These are phyloP conservation scores for Cytospora piceicola DNA, from an alignment of 2,329 filamentous ascomycete genomes.

Conservation along the genomic window DNA sequence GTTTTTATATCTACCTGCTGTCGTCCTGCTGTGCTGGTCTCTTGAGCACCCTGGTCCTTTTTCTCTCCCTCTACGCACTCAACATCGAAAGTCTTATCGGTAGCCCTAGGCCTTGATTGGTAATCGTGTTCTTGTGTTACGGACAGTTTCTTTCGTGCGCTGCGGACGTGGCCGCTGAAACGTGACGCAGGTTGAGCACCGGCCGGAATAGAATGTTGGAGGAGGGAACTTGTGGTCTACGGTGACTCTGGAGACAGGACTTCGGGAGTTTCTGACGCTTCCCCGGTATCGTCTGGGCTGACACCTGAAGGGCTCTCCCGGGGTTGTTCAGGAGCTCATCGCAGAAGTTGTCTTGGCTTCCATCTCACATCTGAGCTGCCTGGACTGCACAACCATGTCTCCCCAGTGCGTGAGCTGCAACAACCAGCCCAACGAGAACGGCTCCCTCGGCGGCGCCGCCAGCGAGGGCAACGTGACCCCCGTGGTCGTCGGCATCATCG, in stretches of 20 bases:
- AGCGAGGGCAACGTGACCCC: conserved; percentile 28
- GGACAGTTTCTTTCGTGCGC: background rate
- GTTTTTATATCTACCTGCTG: background rate
- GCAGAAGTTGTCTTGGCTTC: background rate
- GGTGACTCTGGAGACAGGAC: conserved; percentile 16
- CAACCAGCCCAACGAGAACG: conserved; percentile 29
- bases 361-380: too few species aligned
- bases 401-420: conserved; percentile 29
- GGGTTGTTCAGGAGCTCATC: background rate
- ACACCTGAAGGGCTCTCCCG: background rate
- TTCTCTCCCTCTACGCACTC: background rate
- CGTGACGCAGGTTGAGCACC: conserved; percentile 13
- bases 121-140: background rate
- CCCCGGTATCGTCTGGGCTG: background rate
- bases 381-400: conserved; percentile 21
- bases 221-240: background rate
- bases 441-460: conserved; percentile 26
- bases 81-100: background rate
- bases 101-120: background rate
- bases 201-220: conserved; percentile 21
- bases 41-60: too few species aligned
- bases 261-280: background rate
- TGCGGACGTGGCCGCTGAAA: conserved; percentile 8
- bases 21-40: background rate
- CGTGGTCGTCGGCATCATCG: conserved; percentile 28